These are phyloP conservation scores for Adiantum capillusveneris DNA, from an alignment of 75 land plant species.

Conservation along the genomic window DNA sequence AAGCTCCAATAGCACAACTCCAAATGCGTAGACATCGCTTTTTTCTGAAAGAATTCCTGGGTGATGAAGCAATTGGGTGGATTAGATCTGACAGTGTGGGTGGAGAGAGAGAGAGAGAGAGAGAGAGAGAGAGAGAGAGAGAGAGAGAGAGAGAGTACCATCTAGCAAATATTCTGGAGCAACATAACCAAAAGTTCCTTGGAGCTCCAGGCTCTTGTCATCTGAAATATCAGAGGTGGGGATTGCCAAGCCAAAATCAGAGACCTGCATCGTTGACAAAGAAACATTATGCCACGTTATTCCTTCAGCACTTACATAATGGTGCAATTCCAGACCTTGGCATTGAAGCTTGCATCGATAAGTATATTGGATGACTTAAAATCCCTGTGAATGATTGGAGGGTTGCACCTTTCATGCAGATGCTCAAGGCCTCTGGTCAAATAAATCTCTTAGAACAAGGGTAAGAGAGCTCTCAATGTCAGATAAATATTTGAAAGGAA, in stretches of 20 bases:
- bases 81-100: too few species aligned
- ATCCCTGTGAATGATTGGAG: slow-evolving; percentile 84
- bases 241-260: slow-evolving; percentile 84
- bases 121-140: not conserved
- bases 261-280: slow-evolving; percentile 41
- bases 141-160: slow-evolving; percentile 36
- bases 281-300: too few species aligned
- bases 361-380: slow-evolving; percentile 93
- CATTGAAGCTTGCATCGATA: slow-evolving; percentile 77
- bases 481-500: not conserved
- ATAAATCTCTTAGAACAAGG: too few species aligned
- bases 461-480: not conserved
- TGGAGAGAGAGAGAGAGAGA: too few species aligned
- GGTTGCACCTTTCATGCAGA: slow-evolving; percentile 81
- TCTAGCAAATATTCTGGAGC: slow-evolving; percentile 89
- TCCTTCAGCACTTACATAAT: too few species aligned
- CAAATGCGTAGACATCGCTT: slow-evolving; percentile 96
- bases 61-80: not conserved
- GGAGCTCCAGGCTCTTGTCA: slow-evolving; percentile 46
- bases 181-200: slow-evolving; percentile 84
- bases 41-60: slow-evolving; percentile 83
- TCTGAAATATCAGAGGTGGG: slow-evolving; percentile 22
- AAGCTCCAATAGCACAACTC: slow-evolving; percentile 78
- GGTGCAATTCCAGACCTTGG: slow-evolving; percentile 45
- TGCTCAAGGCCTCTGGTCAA: slow-evolving; percentile 87